Base-by-base conservation (phyloP, 805 yeast species). In the Metschnikowia similis region DNA sequence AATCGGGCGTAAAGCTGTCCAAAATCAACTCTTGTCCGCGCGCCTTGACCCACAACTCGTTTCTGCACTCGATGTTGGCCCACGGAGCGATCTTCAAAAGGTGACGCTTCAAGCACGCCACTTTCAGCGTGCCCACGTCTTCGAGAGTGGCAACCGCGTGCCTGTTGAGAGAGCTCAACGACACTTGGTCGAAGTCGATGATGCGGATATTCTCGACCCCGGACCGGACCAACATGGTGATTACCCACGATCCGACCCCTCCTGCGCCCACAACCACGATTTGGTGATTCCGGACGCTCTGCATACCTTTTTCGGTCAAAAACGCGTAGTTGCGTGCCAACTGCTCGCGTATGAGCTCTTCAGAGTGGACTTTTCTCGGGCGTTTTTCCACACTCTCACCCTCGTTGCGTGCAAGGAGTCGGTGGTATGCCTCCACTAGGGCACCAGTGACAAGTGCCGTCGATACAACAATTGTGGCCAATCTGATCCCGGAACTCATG, bases 241-340 rank as follows among this genome's bases (percentile, higher is more conserved):
- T 84, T 26, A 85, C 96, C 92, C 97, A 91, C 0, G 97, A 91
- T 2, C 99, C 99, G 37, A 94, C 99, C 51, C 99, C 99, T 51
- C 99, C 99, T 14, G 92, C 94, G 30, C 99, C 99, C 30, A 82
- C 83, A 13, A 92, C 87, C 1, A 89, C 87, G 2, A 91, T 79
- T 49, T 80, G 77, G 61, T 89, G 85, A 10, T 75, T 68, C 48
- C 96, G 81, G 14, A 94, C 80, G 51, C 81, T 81, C 16, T 69
- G 66, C 81, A 90, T 83, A 0, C 97, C 98, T 17, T 84, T 87
- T 46, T 87, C 88, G 10, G 96, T 89, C 28, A 94, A 74, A 64
- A 94, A 94, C 1, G 96, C 97, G 64, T 88, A 86, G 71, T 92
- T 94, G 54, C 99, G 75, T 0, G 98, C 96, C 35, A 92, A 79